A percentile compares a stretch with the other conserved stretches of the same genome.
phyloP scores from a whole-genome alignment of 306 rosid species.

The Sophora flavescens region DNA sequence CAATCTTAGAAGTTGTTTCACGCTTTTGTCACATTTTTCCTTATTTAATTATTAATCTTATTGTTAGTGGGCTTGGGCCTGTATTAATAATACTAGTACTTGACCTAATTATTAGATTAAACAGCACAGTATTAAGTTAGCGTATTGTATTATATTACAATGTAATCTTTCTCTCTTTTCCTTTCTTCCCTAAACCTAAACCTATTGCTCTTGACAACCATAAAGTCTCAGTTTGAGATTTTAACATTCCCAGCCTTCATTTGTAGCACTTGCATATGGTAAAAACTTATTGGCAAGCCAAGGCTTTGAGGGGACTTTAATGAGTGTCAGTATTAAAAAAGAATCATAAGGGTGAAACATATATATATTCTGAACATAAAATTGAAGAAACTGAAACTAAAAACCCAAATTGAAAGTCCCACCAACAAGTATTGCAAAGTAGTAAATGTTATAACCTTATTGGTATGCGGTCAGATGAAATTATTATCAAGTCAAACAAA shows the following conservation, averaged over 20 bases:
- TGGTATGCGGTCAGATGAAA: conserved; percentile 17
- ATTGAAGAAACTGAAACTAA: conserved; percentile 2
- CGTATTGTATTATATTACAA: no score
- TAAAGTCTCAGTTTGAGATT: conserved; percentile 17
- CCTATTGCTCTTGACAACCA: no score
- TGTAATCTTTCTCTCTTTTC: no score
- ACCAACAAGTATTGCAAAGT: conserved; percentile 22
- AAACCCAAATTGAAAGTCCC: neutral
- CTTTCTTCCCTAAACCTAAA: no score
- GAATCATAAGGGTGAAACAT: neutral
- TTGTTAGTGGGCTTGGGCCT: no score
- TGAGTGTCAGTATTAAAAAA: neutral
- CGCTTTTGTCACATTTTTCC: no score
- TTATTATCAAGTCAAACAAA: conserved; percentile 29
- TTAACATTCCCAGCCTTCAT: conserved; percentile 17
- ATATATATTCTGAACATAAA: neutral
- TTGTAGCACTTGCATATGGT: neutral
- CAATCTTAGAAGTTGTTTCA: no score
- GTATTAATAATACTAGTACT: no score
- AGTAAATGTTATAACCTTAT: neutral
- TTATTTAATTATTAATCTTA: no score
- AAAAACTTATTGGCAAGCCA: conserved; percentile 13
- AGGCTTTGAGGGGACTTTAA: conserved; percentile 29
- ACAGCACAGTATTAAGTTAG: no score
- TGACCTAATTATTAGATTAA: no score